Conservation (phyloP, 495 filamentous ascomycete species). For the Podospora pseudoanserina region DNA sequence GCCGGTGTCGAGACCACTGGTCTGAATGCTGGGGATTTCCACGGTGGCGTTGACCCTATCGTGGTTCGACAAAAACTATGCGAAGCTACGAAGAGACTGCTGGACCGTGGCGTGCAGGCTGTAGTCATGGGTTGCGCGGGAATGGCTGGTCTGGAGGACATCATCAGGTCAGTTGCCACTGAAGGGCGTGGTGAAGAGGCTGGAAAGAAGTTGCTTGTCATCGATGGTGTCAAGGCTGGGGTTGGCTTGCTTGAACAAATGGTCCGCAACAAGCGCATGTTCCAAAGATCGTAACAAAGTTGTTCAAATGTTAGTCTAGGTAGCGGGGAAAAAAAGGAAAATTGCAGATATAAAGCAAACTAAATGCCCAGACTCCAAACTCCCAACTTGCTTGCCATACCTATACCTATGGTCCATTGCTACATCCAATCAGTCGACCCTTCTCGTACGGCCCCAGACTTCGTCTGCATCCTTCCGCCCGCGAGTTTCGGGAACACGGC, state of each 20-base stretch:
- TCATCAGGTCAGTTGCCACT: conserved; percentile 66
- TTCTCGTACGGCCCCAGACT: conserved; percentile 73
- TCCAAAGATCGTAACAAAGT: conserved; percentile 21
- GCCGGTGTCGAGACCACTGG: conserved; percentile 82
- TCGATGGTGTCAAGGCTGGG: conserved; percentile 83
- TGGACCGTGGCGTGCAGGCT: conserved; percentile 58
- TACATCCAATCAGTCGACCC: conserved; percentile 39
- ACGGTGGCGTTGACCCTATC: conserved; percentile 58
- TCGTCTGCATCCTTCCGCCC: conserved; percentile 78
- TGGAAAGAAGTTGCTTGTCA: conserved; percentile 61
- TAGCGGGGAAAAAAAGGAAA: background rate
- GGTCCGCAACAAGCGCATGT: conserved; percentile 41
- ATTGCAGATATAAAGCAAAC: conserved; percentile 6
- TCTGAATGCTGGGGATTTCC: conserved; percentile 75
- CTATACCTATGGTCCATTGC: background rate
- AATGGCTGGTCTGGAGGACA: conserved; percentile 84
- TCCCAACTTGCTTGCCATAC: conserved; percentile 4
- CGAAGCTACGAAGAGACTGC: conserved; percentile 62
- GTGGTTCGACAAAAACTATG: conserved; percentile 63
- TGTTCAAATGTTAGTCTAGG: background rate
- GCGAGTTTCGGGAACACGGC: conserved; percentile 77
- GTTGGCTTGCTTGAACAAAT: conserved; percentile 62
- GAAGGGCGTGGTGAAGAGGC: conserved; percentile 58
- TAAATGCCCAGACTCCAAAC: background rate
- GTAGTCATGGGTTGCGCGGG: conserved; percentile 82